Evolutionary conservation across 257 asterid species (phyloP).

Genomic region (Orobanche coerulescens): DNA sequence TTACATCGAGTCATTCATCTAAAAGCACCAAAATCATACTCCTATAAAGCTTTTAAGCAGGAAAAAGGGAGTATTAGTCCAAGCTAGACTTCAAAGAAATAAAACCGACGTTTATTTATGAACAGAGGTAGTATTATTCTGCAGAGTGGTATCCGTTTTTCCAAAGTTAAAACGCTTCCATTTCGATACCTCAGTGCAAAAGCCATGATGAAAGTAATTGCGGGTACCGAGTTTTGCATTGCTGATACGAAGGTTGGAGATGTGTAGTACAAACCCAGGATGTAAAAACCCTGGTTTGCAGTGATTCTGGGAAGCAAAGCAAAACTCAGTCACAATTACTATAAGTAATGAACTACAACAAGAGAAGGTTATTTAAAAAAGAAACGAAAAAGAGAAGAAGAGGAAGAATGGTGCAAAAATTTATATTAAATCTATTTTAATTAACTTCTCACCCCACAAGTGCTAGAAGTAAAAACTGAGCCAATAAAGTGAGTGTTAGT

Average conservation of each 20-base stretch:
- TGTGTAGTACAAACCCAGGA: slow-evolving; percentile 71
- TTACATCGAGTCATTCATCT: too few relatives aligned
- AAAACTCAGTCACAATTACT: neutral
- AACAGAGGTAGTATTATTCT: too few relatives aligned
- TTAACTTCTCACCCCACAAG: slow-evolving; percentile 60
- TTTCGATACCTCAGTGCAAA: slow-evolving; percentile 37
- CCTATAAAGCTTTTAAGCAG: too few relatives aligned
- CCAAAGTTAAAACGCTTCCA: too few relatives aligned
- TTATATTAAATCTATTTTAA: too few relatives aligned
- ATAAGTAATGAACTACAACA: neutral
- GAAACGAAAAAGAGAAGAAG: too few relatives aligned
- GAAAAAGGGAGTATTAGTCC: too few relatives aligned
- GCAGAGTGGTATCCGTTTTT: neutral
- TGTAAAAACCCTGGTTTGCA: slow-evolving; percentile 79
- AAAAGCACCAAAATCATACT: too few relatives aligned
- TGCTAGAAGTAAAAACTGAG: slow-evolving; percentile 72
- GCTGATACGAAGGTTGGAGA: slow-evolving; percentile 87
- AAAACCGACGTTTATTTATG: too few relatives aligned
- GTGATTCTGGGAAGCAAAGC: slow-evolving; percentile 42
- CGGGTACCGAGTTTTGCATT: slow-evolving; percentile 86
- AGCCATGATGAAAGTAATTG: slow-evolving; percentile 63
- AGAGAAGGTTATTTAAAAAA: neutral
- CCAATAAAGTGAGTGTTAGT: slow-evolving; percentile 64
- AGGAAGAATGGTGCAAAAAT: too few relatives aligned
- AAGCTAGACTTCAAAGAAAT: too few relatives aligned